Percentiles rank a stretch among this genome's conserved stretches.
Evolutionary conservation across 768 basidiomycete species (phyloP).

Genomic region (Cystoderma amianthinum): DNA sequence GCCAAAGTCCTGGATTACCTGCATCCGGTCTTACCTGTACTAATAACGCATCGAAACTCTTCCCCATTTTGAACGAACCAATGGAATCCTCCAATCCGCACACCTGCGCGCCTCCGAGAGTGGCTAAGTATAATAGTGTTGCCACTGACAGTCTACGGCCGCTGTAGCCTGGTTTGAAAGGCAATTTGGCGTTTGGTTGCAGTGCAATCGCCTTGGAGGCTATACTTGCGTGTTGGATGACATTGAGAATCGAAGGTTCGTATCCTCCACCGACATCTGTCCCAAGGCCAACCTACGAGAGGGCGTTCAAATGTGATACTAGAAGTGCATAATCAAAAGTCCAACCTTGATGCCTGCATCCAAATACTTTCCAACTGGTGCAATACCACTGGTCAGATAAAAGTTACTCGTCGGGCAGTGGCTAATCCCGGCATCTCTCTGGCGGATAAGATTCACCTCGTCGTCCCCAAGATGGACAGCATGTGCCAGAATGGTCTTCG

Average conservation of each 20-base stretch:
- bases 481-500: conserved; percentile 84
- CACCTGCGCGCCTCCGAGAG: conserved; percentile 82
- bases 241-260: conserved; percentile 69
- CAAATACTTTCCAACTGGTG: conserved; percentile 70
- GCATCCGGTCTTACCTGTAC: conserved; percentile 48
- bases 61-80: conserved; percentile 81
- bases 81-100: conserved; percentile 61
- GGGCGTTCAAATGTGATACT: conserved; percentile 1
- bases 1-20: conserved; percentile 40
- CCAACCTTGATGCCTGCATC: conserved; percentile 82
- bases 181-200: conserved; percentile 15
- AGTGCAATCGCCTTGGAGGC: conserved; percentile 72
- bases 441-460: conserved; percentile 69
- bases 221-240: conserved; percentile 70
- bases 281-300: conserved; percentile 78
- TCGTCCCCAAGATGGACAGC: conserved; percentile 70
- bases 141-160: conserved; percentile 63
- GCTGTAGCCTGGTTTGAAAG: conserved; percentile 24
- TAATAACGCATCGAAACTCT: conserved; percentile 85
- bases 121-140: conserved; percentile 84
- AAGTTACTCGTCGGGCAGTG: conserved; percentile 96
- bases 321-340: background rate
- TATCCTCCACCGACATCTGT: conserved; percentile 91
- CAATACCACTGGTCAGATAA: conserved; percentile 80
- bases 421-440: conserved; percentile 65